Evolutionary conservation across 768 basidiomycete species (phyloP).

Genomic region (Thelephora ganbajun): DNA sequence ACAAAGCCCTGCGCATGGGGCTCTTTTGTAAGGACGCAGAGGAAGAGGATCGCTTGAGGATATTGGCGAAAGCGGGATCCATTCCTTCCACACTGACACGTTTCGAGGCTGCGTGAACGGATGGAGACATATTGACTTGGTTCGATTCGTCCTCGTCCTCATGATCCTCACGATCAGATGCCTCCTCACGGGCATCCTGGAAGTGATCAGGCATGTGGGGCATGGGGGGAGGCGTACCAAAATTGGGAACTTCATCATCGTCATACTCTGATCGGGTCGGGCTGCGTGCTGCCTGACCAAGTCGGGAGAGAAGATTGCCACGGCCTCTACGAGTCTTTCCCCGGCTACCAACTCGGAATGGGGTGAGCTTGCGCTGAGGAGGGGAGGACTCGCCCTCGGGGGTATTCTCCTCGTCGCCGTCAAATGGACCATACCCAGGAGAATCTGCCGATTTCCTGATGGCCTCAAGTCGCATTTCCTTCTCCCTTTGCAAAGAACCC

Average conservation of each 20-base stretch:
- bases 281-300: conserved; percentile 42
- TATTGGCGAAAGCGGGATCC: conserved; percentile 76
- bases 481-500: conserved; percentile 68
- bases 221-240: conserved; percentile 16
- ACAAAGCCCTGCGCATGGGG: conserved; percentile 46
- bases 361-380: conserved; percentile 24
- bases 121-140: conserved; percentile 22
- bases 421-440: conserved; percentile 23
- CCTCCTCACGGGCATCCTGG: conserved; percentile 23
- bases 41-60: conserved; percentile 44
- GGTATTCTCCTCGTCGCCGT: conserved; percentile 35
- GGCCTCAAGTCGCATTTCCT: conserved; percentile 63
- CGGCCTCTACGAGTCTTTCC: conserved; percentile 32
- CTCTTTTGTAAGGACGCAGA: conserved; percentile 32
- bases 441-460: conserved; percentile 36
- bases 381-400: conserved; percentile 10
- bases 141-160: conserved; percentile 33
- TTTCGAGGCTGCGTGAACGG: conserved; percentile 34
- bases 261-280: conserved; percentile 34
- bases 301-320: conserved; percentile 46
- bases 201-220: conserved; percentile 22
- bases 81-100: conserved; percentile 71
- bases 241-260: conserved; percentile 16
- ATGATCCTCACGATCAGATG: conserved; percentile 26
- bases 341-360: conserved; percentile 37